Percentiles rank a stretch among this genome's conserved stretches.
Evolutionary conservation across 2,329 filamentous ascomycete species (phyloP).

Genomic region (Hyphodiscus sp.): DNA sequence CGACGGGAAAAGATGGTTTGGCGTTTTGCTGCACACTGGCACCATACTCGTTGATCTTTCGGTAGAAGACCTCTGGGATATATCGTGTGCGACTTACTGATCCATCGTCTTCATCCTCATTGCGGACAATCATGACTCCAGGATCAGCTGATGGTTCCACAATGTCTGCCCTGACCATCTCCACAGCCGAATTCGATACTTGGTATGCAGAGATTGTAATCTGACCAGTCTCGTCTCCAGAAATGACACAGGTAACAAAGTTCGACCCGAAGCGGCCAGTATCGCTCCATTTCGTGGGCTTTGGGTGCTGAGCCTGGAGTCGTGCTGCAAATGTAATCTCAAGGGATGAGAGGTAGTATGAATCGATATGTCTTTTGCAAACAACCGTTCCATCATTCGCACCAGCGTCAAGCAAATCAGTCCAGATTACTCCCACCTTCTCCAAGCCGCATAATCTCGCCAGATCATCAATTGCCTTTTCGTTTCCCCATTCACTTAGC

Average conservation of each 20-base stretch:
- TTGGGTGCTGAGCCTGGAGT: constrained; percentile 81
- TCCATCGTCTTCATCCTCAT: constrained; percentile 78
- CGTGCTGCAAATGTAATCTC: constrained; percentile 87
- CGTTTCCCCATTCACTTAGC: constrained; percentile 76
- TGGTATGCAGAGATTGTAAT: constrained; percentile 91
- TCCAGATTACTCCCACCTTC: constrained; percentile 89
- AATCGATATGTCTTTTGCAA: constrained; percentile 94
- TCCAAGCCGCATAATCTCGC: constrained; percentile 80
- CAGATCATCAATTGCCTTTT: constrained; percentile 72
- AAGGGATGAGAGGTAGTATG: constrained; percentile 81
- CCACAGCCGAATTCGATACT: constrained; percentile 88
- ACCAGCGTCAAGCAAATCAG: constrained; percentile 79
- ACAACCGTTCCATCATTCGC: constrained; percentile 77
- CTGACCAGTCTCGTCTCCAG: constrained; percentile 82
- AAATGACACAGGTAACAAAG: constrained; percentile 93
- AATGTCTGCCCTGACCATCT: constrained; percentile 94
- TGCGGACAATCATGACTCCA: constrained; percentile 86
- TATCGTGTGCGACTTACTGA: constrained; percentile 68
- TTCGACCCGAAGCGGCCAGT: constrained; percentile 90
- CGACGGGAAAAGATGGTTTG: constrained; percentile 91
- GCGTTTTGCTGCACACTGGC: constrained; percentile 96
- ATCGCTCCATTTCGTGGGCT: constrained; percentile 94
- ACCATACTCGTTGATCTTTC: constrained; percentile 91
- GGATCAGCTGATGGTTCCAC: constrained; percentile 93
- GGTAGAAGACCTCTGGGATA: constrained; percentile 96